A percentile compares a stretch with the other conserved stretches of the same genome.
Conservation (phyloP, 129 eudicot genomes). For the Arctium minus region DNA sequence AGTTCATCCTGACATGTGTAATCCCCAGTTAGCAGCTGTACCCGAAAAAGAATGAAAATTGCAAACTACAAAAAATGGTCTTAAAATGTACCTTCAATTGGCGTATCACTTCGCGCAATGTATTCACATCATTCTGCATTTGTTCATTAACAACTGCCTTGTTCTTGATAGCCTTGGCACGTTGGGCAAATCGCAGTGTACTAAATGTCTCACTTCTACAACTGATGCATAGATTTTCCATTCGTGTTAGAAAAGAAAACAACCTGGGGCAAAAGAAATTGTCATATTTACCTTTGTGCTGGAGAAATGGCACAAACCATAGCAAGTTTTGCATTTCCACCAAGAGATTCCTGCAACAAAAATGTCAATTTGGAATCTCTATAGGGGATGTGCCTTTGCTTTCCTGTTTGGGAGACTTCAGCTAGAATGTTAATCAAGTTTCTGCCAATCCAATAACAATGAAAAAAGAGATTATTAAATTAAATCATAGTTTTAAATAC, state of each 20-base stretch:
- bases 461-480: background rate
- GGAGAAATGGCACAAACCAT: conserved; percentile 99
- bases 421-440: conserved; percentile 91
- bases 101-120: conserved; percentile 77
- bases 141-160: conserved; percentile 87
- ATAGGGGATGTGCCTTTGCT: conserved; percentile 94
- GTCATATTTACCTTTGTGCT: conserved; percentile 51
- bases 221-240: conserved; percentile 42
- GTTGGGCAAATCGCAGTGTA: conserved; percentile 91
- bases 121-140: conserved; percentile 83
- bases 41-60: background rate
- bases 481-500: background rate
- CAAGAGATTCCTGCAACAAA: conserved; percentile 95
- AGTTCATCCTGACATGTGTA: conserved; percentile 66
- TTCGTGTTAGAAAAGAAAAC: conserved; percentile 12
- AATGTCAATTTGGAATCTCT: conserved; percentile 96
- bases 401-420: conserved; percentile 96
- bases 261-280: background rate
- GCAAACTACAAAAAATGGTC: background rate
- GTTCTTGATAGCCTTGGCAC: conserved; percentile 94
- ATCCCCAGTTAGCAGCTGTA: background rate
- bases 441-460: conserved; percentile 40
- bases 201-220: conserved; percentile 88
- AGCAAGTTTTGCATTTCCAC: conserved; percentile 93
- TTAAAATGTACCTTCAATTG: conserved; percentile 56